Base-by-base conservation (phyloP, 805 yeast species). In the Metschnikowia gelsemii region DNA sequence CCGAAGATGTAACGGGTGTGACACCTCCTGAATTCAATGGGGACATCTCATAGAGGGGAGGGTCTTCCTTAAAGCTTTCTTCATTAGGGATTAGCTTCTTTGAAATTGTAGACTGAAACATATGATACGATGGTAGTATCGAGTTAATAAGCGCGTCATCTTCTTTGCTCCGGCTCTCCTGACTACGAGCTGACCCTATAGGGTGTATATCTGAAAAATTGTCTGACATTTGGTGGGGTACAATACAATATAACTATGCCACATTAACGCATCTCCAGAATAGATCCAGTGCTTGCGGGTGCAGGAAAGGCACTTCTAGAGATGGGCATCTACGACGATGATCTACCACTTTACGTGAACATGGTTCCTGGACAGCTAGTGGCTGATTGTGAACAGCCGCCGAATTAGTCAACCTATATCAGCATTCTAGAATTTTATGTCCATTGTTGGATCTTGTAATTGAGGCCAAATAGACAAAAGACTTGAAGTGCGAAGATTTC, bases 61-160 rank as follows among this genome's bases (percentile, higher is more conserved):
- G 75, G 26, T 65, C 69, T 7, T 62, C 63, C 6, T 57, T 51
- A 51, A 59, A 70, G 50, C 65, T 68, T 43, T 70, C 75, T 26
- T 65, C 62, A 8, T 64, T 50, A 12, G 66, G 66, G 1, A 63
- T 62, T 42, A 70, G 43, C 18, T 58, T 58, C 42, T 66, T 65
- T 31, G 70, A 62, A 7, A 70, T 57, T 5, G 74, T 70, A 23
- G 72, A 58, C 51, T 66, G 67, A 54, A 61, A 68, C 74, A 70
- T 70, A 29, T 69, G 69, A 49, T 70, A 70, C 8, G 73, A 68
- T 1, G 75, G 75, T 11, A 70, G 57, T 25, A 70, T 70, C 36
- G 68, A 64, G 39, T 46, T 51, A 34, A 66, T 51, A 35, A 68
- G 50, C 19, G 56, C 55, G 22, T 61, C 64, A 6, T 56, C 61